phyloP scores from a whole-genome alignment of 1,284 basidiomycete species.

The Pseudozyma tsukubaensis region DNA sequence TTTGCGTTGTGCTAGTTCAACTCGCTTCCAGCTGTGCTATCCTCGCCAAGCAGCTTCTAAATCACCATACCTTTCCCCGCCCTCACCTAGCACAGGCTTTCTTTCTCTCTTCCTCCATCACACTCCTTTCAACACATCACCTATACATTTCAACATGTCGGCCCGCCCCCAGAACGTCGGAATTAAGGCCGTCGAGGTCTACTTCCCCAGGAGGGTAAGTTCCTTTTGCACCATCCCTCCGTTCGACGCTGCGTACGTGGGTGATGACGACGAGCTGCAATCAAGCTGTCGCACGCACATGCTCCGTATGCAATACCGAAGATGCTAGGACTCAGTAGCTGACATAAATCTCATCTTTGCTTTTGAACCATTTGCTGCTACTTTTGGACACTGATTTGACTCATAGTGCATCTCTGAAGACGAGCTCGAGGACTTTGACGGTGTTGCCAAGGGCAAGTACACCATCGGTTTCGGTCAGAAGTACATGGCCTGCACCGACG shows the following conservation, averaged over 20 bases:
- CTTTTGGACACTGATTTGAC: too few species aligned
- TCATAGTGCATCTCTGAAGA: conserved; percentile 66
- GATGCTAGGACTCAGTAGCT: too few species aligned
- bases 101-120: too few species aligned
- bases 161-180: conserved; percentile 87
- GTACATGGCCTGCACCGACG: conserved; percentile 97
- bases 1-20: too few species aligned
- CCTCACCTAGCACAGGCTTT: conserved; percentile 17
- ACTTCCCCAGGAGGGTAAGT: conserved; percentile 88
- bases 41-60: background rate
- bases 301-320: background rate
- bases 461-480: conserved; percentile 98
- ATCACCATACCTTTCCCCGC: conserved; percentile 10
- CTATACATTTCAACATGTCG: conserved; percentile 47
- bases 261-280: conserved; percentile 4
- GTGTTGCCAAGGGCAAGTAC: conserved; percentile 96
- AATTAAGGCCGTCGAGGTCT: conserved; percentile 90
- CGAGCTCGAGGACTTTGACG: conserved; percentile 85
- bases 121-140: conserved; percentile 19
- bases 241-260: too few species aligned
- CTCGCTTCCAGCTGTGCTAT: background rate
- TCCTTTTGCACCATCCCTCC: too few species aligned
- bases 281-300: background rate
- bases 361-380: too few species aligned
- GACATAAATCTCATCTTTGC: background rate